phyloP scores from a whole-genome alignment of 805 yeast genomes.

The Zygosaccharomyces rouxii region DNA sequence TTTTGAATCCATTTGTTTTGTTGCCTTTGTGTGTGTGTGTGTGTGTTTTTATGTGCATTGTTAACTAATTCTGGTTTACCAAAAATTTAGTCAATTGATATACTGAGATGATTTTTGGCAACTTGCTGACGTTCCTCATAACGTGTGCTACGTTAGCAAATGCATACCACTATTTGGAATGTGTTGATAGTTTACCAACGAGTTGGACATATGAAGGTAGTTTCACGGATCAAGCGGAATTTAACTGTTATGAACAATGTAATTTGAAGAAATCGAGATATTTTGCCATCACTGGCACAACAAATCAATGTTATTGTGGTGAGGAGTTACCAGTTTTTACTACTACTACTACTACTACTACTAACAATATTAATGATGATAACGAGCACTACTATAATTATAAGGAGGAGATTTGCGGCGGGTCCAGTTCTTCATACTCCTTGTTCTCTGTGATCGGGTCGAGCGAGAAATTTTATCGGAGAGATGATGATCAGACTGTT shows the following conservation, averaged over 20 bases:
- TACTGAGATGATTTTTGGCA: not conserved
- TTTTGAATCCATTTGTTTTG: too few relatives aligned
- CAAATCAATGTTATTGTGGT: constrained; percentile 34
- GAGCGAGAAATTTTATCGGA: not conserved
- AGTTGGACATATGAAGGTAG: constrained; percentile 22
- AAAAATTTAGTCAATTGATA: not conserved
- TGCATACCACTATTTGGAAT: constrained; percentile 22
- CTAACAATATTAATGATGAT: constrained; percentile 12
- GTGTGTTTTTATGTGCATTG: not conserved
- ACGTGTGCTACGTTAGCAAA: constrained; percentile 7
- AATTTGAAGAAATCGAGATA: constrained; percentile 20
- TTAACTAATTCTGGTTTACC: not conserved
- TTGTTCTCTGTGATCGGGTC: constrained; percentile 39
- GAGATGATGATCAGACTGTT: not conserved
- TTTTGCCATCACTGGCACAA: constrained; percentile 28
- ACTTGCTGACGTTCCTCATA: constrained; percentile 5
- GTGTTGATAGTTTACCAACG: constrained; percentile 32
- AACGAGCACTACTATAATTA: constrained; percentile 52
- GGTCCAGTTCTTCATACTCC: constrained; percentile 35
- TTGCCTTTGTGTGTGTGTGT: too few relatives aligned
- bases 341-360: constrained; percentile 13
- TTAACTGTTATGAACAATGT: constrained; percentile 26
- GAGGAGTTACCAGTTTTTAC: constrained; percentile 19
- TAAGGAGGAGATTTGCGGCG: constrained; percentile 58
- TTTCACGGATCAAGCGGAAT: constrained; percentile 28